Base-by-base conservation (phyloP, 305 asterid species). In the Lippia alba region DNA sequence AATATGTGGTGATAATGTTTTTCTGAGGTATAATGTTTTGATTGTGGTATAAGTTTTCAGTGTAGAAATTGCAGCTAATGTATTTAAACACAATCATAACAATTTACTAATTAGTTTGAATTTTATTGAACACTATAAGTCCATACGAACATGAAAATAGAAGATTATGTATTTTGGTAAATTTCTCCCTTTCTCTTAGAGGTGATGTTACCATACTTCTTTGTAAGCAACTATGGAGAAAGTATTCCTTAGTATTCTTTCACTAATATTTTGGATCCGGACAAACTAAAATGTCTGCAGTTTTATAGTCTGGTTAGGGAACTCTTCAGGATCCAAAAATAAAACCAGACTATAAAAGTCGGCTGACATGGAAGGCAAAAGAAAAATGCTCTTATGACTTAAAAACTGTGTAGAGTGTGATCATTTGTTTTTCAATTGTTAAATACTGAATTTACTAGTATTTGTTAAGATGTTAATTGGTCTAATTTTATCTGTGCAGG, bases 401-500 rank as follows among this genome's bases (percentile, higher is more conserved):
- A 20, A 32, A 12, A 32, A 7, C 10, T 36, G 15, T 8, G 8
- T 40, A 12, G 12, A 17, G 19, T 61, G 20, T 20, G 18, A 48
- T 16, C 69, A 24, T 34, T 24, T 39, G 56, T 33, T 46, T 16
- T 70, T 70, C 11, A 41, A 14, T 65, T 5, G 16, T 45, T 36
- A 12, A 17, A 16, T 18, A 33, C 39, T 59, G 62, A 70, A 41
- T 56, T 9, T 40, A 20, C 18, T 16, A 32, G 33, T 61, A 18
- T 50, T 69, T 50, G n/a, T 78, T 40, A 62, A 67, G 61, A 63
- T 66, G 51, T 63, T 58, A 55, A 53, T 69, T 41, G 20, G 46
- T 69, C 34, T 69, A 50, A 53, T 69, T 66, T 67, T 61, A 56
- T 64, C n/a, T 58, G 39, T 81, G 82, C 96, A 94, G 99, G 88